Conservation (phyloP, 768 basidiomycete genomes). For the Phaeotremella fagi region DNA sequence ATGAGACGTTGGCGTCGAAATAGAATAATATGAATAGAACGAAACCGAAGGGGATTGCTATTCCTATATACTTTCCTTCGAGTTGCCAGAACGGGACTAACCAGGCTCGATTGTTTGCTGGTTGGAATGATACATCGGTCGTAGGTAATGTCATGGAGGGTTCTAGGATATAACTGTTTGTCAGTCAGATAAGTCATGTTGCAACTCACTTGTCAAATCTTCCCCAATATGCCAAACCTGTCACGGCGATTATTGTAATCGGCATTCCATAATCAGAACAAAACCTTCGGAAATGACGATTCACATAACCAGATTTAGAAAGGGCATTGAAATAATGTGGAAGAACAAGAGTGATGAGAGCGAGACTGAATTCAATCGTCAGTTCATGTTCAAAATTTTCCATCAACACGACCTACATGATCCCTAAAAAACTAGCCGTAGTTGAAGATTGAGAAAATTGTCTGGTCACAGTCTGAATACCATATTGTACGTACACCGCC, state of each 20-base stretch:
- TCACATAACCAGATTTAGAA: constrained; percentile 63
- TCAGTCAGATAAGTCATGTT: constrained; percentile 34
- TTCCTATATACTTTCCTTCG: constrained; percentile 80
- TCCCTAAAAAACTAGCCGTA: constrained; percentile 38
- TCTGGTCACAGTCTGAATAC: constrained; percentile 73
- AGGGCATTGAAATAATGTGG: constrained; percentile 69
- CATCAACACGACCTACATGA: constrained; percentile 39
- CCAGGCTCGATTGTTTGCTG: constrained; percentile 70
- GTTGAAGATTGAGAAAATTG: constrained; percentile 55
- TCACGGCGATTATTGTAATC: constrained; percentile 68
- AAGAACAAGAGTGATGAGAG: constrained; percentile 68
- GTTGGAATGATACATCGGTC: constrained; percentile 59
- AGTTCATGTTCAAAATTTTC: no score
- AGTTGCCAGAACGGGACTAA: constrained; percentile 84
- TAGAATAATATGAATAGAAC: constrained; percentile 88
- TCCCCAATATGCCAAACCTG: constrained; percentile 83
- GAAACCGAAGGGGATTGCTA: constrained; percentile 82
- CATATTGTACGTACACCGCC: constrained; percentile 70
- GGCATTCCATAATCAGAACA: constrained; percentile 89
- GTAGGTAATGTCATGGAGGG: constrained; percentile 60
- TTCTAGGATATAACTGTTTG: constrained; percentile 51
- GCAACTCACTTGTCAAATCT: constrained; percentile 55
- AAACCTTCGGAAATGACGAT: constrained; percentile 68
- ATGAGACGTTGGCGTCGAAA: constrained; percentile 92
- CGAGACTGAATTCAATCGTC: constrained; percentile 67